Conservation (phyloP, 2,329 filamentous ascomycete species). For the Incumbomyces lentus region DNA sequence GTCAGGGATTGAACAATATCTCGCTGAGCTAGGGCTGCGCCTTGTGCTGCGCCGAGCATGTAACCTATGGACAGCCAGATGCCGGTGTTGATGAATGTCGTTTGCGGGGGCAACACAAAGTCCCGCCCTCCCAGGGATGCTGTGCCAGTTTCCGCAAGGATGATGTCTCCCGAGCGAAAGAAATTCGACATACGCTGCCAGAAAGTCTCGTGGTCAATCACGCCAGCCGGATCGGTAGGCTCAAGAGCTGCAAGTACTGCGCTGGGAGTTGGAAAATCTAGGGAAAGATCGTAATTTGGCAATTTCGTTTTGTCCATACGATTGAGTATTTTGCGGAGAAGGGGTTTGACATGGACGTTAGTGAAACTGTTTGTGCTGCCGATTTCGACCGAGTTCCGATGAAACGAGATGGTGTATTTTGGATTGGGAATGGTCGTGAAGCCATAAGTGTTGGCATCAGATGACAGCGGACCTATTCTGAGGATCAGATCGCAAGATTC, state of each 20-base stretch:
- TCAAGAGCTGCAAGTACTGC: constrained; percentile 39
- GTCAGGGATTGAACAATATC: constrained; percentile 28
- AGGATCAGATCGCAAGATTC: constrained; percentile 36
- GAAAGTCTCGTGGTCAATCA: constrained; percentile 48
- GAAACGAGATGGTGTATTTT: constrained; percentile 60
- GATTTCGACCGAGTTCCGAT: constrained; percentile 62
- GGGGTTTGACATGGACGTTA: constrained; percentile 64
- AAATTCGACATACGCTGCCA: constrained; percentile 50
- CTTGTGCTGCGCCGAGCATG: constrained; percentile 48
- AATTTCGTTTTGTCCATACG: constrained; percentile 37
- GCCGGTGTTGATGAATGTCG: constrained; percentile 40
- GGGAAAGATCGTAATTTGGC: constrained; percentile 22
- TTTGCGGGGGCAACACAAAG: constrained; percentile 40
- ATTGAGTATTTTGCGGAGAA: constrained; percentile 60
- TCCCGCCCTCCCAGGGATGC: constrained; percentile 46
- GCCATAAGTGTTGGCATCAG: constrained; percentile 35
- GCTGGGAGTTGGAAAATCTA: constrained; percentile 35
- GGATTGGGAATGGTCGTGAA: constrained; percentile 23
- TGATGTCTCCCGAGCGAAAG: constrained; percentile 43
- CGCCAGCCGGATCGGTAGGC: constrained; percentile 35
- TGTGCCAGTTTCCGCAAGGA: constrained; percentile 51
- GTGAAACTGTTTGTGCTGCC: constrained; percentile 58
- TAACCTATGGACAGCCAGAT: constrained; percentile 54
- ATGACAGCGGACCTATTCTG: constrained; percentile 38
- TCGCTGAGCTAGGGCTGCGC: constrained; percentile 44